Conservation (phyloP, 176 grass and related monocot genomes). For the bread wheat (Triticum aestivum) region IWGSC_CS_RefSeq_v2.1 NC_057797.1:733189942-733190441, state of each 20-base stretch:
- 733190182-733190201: neutral
- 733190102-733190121: conserved; percentile 57
- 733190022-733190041: conserved; percentile 57
- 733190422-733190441: neutral
- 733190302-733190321: neutral
- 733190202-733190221: neutral
- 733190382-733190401: neutral
- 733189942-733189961: conserved; percentile 56
- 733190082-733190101: conserved; percentile 42
- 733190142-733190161: conserved; percentile 8
- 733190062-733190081: conserved; percentile 56
- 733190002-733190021: conserved; percentile 47
- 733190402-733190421: neutral
- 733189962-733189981: conserved; percentile 64
- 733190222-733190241: conserved; percentile 20
- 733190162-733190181: neutral
- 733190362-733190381: neutral
- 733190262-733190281: conserved; percentile 9
- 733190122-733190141: conserved; percentile 32
- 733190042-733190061: conserved; percentile 58
- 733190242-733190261: neutral
- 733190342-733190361: neutral
- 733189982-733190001: conserved; percentile 49
- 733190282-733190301: neutral
- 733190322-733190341: neutral